phyloP scores from a whole-genome alignment of 768 basidiomycete species.

The Amanita polypyramis region DNA sequence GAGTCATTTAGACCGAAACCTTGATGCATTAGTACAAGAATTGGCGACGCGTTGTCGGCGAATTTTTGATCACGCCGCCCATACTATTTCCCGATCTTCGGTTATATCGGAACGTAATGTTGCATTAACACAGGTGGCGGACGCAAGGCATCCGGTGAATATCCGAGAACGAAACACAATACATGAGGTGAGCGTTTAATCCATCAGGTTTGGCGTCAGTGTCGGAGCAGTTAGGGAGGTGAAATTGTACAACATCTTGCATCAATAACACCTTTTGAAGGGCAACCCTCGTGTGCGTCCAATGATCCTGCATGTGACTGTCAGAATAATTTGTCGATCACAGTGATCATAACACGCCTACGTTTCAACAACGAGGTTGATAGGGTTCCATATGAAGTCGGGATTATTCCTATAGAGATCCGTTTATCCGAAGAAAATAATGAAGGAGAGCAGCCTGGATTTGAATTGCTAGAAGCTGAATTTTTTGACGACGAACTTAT shows the following conservation, averaged over 20 bases:
- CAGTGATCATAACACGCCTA: slow-evolving; percentile 8
- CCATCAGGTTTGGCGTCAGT: slow-evolving; percentile 15
- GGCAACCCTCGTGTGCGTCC: slow-evolving; percentile 5
- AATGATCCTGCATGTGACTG: background rate
- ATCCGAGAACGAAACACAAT: slow-evolving; percentile 47
- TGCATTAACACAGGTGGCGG: slow-evolving; percentile 19
- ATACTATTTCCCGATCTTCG: slow-evolving; percentile 55
- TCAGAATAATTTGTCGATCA: background rate
- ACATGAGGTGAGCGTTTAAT: slow-evolving; percentile 36
- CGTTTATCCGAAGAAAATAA: slow-evolving; percentile 36
- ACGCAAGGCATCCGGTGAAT: slow-evolving; percentile 21
- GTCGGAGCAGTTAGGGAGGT: slow-evolving; percentile 25
- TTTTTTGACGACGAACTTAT: slow-evolving; percentile 73
- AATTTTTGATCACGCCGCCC: slow-evolving; percentile 53
- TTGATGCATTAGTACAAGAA: slow-evolving; percentile 54
- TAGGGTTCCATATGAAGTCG: slow-evolving; percentile 4
- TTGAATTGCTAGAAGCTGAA: slow-evolving; percentile 55
- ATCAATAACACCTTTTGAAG: slow-evolving; percentile 30
- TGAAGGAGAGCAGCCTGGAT: slow-evolving; percentile 15
- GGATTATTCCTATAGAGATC: slow-evolving; percentile 30
- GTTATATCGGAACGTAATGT: slow-evolving; percentile 23
- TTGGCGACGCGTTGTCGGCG: slow-evolving; percentile 48
- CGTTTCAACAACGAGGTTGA: slow-evolving; percentile 5
- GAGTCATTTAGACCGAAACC: slow-evolving; percentile 53
- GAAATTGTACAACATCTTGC: slow-evolving; percentile 43